Conservation (phyloP, 768 basidiomycete species). For the Boletus rufocinnamomeus region DNA sequence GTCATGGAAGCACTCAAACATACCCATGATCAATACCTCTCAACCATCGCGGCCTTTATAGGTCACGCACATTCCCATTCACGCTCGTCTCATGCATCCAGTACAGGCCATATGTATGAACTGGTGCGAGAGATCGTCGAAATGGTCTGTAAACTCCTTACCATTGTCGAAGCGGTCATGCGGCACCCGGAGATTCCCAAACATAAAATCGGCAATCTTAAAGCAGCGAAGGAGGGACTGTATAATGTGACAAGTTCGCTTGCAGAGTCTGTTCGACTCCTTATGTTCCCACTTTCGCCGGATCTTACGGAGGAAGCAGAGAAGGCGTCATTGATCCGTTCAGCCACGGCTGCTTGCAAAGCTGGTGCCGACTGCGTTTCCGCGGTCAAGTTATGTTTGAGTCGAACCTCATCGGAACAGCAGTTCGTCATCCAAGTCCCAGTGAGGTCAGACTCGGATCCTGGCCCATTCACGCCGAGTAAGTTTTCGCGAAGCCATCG, state of each 20-base stretch:
- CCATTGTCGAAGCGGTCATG: slow-evolving; percentile 87
- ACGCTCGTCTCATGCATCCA: slow-evolving; percentile 86
- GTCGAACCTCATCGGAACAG: slow-evolving; percentile 58
- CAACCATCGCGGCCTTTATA: slow-evolving; percentile 95
- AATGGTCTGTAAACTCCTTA: slow-evolving; percentile 87
- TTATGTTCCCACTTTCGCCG: slow-evolving; percentile 54
- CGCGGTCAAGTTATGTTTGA: slow-evolving; percentile 81
- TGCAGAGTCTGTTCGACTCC: slow-evolving; percentile 81
- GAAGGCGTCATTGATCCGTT: slow-evolving; percentile 71
- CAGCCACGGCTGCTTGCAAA: slow-evolving; percentile 86
- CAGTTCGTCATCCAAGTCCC: slow-evolving; percentile 70
- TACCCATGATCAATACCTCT: slow-evolving; percentile 89
- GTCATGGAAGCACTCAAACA: slow-evolving; percentile 75
- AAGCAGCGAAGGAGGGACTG: slow-evolving; percentile 72
- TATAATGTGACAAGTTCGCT: slow-evolving; percentile 85
- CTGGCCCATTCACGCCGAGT: slow-evolving; percentile 48
- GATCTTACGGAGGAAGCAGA: slow-evolving; percentile 77
- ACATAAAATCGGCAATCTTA: slow-evolving; percentile 65
- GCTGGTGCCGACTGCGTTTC: slow-evolving; percentile 87
- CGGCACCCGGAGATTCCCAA: slow-evolving; percentile 69
- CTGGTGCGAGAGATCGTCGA: slow-evolving; percentile 94
- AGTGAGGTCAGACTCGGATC: slow-evolving; percentile 45
- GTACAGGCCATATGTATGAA: slow-evolving; percentile 92
- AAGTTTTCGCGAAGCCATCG: slow-evolving; percentile 46
- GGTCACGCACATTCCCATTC: slow-evolving; percentile 95